Evolutionary conservation across 805 yeast genomes (phyloP), one percentile per base, ranked within the genome.

Genomic region (Priceomyces fermenticarens): DNA sequence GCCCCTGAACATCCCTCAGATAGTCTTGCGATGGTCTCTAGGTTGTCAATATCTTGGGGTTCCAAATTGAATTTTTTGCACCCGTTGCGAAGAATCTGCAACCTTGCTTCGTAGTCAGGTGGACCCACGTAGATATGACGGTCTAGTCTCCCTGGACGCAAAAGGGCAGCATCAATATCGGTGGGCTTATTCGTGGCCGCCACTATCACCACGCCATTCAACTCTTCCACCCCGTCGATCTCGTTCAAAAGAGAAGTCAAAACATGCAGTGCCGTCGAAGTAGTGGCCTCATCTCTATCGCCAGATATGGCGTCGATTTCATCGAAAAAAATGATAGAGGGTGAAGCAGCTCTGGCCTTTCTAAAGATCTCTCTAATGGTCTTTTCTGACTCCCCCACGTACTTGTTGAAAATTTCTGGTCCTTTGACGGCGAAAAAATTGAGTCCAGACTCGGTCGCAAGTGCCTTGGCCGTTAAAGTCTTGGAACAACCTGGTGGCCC

Each of bases 401-500:
- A 91, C 62, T 93, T 91, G 64, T 88, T 91, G 57, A 91, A 85
- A 27, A 91, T 79, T 61, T 91, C 99, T 0, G 99, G 99, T 1
- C 99, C 99, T 60, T 93, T 93, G 6, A 91, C 96, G 0, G 98
- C 96, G 39, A 91, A 62, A 60, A 91, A 91, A 54, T 91, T 91
- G 37, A 91, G 75, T 0, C 97, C 97, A 1, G 97, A 85, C 63
- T 91, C 99, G 0, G 96, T 86, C 0, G 98, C 98, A 25, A 91
- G 66, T 0, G 97, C 97, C 56, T 91, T 91, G 2, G 97, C 98
- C 0, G 96, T 88, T 46, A 91, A 64, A 0, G 99, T 91, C 55
- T 91, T 91, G 9, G 97, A 90, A 67, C 98, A 91, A 11, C 99
- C 99, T 0, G 99, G 98, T 1, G 99, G 99, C 0, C 99, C 99